Conservation (phyloP, 148 eudicot species). For the Amaranthus cruentus region DNA sequence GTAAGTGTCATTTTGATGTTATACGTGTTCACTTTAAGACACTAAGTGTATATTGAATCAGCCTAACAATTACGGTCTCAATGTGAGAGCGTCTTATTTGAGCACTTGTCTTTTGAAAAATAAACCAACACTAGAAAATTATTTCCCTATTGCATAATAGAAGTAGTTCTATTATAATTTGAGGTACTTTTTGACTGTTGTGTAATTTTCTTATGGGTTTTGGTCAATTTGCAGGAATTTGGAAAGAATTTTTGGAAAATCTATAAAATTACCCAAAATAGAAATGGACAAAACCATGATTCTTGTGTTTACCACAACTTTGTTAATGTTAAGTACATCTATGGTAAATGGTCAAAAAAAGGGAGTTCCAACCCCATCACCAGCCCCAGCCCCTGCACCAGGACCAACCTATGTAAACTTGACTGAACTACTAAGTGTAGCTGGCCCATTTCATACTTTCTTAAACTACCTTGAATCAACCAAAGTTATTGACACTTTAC, state of each 20-base stretch:
- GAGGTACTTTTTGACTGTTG: not conserved
- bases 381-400: constrained; percentile 70
- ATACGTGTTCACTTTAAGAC: too few relatives aligned
- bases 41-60: too few relatives aligned
- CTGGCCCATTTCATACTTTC: constrained; percentile 85
- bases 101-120: too few relatives aligned
- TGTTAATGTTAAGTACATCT: constrained; percentile 30
- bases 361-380: constrained; percentile 27
- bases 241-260: not conserved
- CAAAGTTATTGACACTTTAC: constrained; percentile 66
- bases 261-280: not conserved
- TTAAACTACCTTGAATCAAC: constrained; percentile 56
- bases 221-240: constrained; percentile 26
- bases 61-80: too few relatives aligned
- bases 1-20: too few relatives aligned
- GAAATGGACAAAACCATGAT: constrained; percentile 29
- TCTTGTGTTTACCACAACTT: constrained; percentile 25
- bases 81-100: too few relatives aligned
- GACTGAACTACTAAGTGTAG: constrained; percentile 59
- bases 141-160: too few relatives aligned
- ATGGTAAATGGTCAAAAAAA: constrained; percentile 38
- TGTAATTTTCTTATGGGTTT: constrained; percentile 11
- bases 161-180: too few relatives aligned
- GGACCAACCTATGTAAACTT: constrained; percentile 61
- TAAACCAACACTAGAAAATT: too few relatives aligned